Evolutionary conservation across 441 rosid species (phyloP), one percentile per base, ranked within the genome.

Genomic region (Erodium texanum): DNA sequence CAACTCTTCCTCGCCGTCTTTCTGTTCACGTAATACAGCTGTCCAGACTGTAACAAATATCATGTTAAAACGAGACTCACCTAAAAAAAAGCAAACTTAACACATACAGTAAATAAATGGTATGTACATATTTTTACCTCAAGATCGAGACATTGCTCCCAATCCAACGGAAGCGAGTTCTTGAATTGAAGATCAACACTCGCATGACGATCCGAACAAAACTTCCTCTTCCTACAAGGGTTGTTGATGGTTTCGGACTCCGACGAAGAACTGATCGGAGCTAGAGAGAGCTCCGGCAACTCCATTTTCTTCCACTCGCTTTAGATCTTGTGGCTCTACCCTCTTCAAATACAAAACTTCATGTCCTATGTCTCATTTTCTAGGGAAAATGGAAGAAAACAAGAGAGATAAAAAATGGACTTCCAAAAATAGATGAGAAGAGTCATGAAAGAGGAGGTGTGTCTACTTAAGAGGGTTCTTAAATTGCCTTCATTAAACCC

Each of bases 141-240:
- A 72, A 81, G 85, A 71, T 83, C 83, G 59, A 83, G 85, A 75
- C 83, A 83, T 68, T 80, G 87, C 68, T 83, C 87, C 85, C 87
- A 83, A 23, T 79, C 85, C 16, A 72, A 41, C 4, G 87, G 87
- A 0, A 83, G 78, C 50, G 81, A 82, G 62, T 73, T 78, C 62
- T 68, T 72, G 67, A 72, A 69, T 58, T 79, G 82, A 67, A 83
- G 84, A 76, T 77, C 84, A 62, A 83, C 69, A 66, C 79, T 79
- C 10, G 80, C 36, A 24, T 77, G 80, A 18, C 64, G 72, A 45
- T 45, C 52, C 3, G n/a, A 15, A 3, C 52, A 11, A 14, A 69
- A 18, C 80, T 80, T 83, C 79, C 87, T 81, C 68, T 80, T 83
- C 73, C 67, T 83, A 3, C 80, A 76, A 65, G 65, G 50, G 16